Conservation (phyloP, 148 eudicot species). For the Nyssa sinensis region DNA sequence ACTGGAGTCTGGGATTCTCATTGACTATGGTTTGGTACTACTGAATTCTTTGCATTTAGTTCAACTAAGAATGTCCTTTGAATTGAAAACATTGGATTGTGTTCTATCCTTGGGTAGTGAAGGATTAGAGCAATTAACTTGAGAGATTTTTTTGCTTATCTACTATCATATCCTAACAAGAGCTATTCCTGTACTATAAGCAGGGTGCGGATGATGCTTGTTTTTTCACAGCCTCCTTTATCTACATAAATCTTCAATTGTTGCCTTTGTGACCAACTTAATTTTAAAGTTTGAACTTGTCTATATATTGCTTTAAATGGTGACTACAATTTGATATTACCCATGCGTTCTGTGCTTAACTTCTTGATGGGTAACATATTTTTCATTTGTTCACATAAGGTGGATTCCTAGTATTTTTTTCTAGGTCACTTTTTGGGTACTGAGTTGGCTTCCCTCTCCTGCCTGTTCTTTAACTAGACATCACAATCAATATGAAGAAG, state of each 20-base stretch:
- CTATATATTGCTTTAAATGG: neutral
- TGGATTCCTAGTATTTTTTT: neutral
- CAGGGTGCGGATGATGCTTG: too few species aligned
- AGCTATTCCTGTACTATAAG: neutral
- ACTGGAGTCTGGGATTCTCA: neutral
- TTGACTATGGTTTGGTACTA: neutral
- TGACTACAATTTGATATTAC: neutral
- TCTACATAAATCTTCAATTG: neutral
- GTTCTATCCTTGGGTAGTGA: too few species aligned
- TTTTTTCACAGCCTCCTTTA: neutral
- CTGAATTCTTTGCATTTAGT: neutral
- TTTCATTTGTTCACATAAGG: constrained; percentile 2
- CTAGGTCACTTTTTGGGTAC: neutral
- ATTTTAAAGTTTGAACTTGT: neutral
- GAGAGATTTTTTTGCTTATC: neutral
- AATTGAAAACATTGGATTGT: neutral
- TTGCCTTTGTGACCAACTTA: neutral
- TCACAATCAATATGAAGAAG: neutral
- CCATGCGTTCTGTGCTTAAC: neutral
- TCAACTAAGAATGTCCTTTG: constrained; percentile 2
- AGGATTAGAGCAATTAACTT: neutral
- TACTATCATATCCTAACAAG: neutral
- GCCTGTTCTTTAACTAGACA: neutral
- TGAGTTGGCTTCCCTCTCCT: neutral
- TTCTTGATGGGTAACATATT: neutral